phyloP scores from a whole-genome alignment of 805 yeast genomes.

The Hermanozyma aechmeae region DNA sequence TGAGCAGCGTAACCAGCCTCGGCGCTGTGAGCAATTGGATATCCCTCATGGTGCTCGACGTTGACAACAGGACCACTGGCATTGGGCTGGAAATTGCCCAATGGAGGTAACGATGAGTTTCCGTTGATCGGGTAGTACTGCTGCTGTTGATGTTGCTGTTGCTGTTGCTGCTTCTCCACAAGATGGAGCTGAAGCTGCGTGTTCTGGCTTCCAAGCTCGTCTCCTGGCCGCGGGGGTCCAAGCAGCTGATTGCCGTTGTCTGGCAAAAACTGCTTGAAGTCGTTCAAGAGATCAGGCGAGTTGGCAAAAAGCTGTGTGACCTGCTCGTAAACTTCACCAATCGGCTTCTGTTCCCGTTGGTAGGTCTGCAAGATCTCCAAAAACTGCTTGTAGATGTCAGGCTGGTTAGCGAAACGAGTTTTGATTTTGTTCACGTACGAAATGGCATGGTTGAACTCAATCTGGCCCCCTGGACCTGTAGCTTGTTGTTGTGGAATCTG shows the following conservation, averaged over 20 bases:
- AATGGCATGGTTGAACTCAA: constrained; percentile 95
- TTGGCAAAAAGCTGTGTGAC: constrained; percentile 81
- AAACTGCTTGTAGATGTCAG: constrained; percentile 91
- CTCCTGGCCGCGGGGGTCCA: constrained; percentile 14
- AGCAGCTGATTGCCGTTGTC: constrained; percentile 48
- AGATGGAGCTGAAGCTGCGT: constrained; percentile 12
- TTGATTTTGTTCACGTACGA: constrained; percentile 94
- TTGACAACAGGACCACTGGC: constrained; percentile 19
- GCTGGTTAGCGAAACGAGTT: constrained; percentile 85
- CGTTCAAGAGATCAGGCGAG: constrained; percentile 91
- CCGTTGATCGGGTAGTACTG: constrained; percentile 6
- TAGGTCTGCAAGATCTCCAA: constrained; percentile 93
- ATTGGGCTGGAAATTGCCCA: constrained; percentile 79
- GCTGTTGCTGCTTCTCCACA: constrained; percentile 9
- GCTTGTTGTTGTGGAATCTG: constrained; percentile 7
- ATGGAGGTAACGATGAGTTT: constrained; percentile 66
- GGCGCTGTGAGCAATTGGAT: constrained; percentile 2
- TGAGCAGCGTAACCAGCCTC: constrained; percentile 3
- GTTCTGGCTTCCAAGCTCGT: constrained; percentile 11
- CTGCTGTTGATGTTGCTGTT: constrained; percentile 4
- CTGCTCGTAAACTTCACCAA: constrained; percentile 90
- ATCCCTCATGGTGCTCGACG: constrained; percentile 16
- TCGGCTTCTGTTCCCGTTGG: constrained; percentile 92
- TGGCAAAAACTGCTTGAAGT: constrained; percentile 91
- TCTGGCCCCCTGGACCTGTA: constrained; percentile 43